Percentiles rank a stretch among this genome's conserved stretches.
Conservation (phyloP, 1,284 basidiomycete genomes). For the Leccinum subrobustum region DNA sequence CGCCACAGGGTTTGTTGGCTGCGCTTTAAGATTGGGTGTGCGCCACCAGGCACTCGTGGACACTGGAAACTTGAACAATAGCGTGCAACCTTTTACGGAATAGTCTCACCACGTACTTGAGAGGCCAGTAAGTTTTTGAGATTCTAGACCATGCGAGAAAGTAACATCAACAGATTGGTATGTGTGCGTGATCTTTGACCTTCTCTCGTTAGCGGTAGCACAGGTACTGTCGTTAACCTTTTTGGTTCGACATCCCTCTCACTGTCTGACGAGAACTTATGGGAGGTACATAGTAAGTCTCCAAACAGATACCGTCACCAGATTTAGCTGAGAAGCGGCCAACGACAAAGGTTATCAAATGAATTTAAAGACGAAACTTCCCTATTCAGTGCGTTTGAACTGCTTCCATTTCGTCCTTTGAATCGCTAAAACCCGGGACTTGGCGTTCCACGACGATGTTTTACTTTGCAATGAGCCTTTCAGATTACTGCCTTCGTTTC, state of each 20-base stretch:
- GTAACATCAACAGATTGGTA: background rate
- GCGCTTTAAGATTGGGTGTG: conserved; percentile 2
- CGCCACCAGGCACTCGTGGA: conserved; percentile 18
- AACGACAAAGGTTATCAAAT: background rate
- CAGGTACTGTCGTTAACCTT: background rate
- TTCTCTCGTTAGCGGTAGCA: background rate
- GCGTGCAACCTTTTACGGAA: conserved; percentile 15
- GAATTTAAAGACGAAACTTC: background rate
- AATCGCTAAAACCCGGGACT: background rate
- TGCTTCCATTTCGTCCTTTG: conserved; percentile 1
- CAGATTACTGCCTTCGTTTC: background rate
- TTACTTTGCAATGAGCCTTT: conserved; percentile 4
- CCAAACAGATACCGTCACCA: background rate
- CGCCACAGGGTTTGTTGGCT: conserved; percentile 25
- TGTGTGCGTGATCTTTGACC: background rate
- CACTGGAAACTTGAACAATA: conserved; percentile 9
- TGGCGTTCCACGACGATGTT: background rate
- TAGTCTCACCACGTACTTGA: background rate
- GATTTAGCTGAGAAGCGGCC: background rate
- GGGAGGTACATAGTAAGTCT: background rate
- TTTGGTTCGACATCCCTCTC: background rate
- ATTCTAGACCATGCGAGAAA: background rate
- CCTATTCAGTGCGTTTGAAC: background rate
- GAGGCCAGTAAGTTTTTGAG: conserved; percentile 17
- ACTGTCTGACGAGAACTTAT: background rate